Evolutionary conservation across 1,284 basidiomycete species (phyloP).

Genomic region (Psilocybe mexicana): DNA sequence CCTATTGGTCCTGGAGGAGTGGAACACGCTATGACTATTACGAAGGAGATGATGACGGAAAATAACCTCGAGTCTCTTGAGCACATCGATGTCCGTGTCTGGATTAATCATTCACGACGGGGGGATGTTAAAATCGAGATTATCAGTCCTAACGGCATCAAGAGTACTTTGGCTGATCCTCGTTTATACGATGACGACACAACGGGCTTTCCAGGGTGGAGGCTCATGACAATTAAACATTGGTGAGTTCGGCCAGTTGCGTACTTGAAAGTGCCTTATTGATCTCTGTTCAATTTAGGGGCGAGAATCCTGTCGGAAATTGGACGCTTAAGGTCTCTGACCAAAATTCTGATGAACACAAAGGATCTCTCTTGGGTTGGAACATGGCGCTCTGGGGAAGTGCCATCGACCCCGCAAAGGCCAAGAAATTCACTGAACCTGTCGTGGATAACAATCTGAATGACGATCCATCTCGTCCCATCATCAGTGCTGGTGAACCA

Average conservation of each 20-base stretch:
- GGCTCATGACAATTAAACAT: slow-evolving; percentile 97
- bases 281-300: slow-evolving; percentile 53
- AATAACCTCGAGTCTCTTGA: slow-evolving; percentile 89
- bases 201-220: slow-evolving; percentile 89
- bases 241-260: slow-evolving; percentile 59
- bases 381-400: slow-evolving; percentile 92
- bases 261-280: neutral
- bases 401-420: slow-evolving; percentile 71
- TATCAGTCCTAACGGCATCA: slow-evolving; percentile 82
- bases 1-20: slow-evolving; percentile 72
- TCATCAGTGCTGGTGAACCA: slow-evolving; percentile 26
- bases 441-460: slow-evolving; percentile 50
- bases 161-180: slow-evolving; percentile 80
- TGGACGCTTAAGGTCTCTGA: slow-evolving; percentile 91
- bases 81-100: slow-evolving; percentile 90
- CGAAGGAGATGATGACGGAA: slow-evolving; percentile 67
- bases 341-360: slow-evolving; percentile 50
- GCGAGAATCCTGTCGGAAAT: slow-evolving; percentile 85
- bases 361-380: slow-evolving; percentile 89
- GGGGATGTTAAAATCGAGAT: slow-evolving; percentile 94
- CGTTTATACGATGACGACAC: slow-evolving; percentile 69
- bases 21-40: slow-evolving; percentile 66
- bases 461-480: slow-evolving; percentile 30
- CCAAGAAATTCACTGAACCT: slow-evolving; percentile 64
- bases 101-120: slow-evolving; percentile 84